Base-by-base conservation (phyloP, 2,329 filamentous ascomycete genomes). In the Pezicula carpinea region DNA sequence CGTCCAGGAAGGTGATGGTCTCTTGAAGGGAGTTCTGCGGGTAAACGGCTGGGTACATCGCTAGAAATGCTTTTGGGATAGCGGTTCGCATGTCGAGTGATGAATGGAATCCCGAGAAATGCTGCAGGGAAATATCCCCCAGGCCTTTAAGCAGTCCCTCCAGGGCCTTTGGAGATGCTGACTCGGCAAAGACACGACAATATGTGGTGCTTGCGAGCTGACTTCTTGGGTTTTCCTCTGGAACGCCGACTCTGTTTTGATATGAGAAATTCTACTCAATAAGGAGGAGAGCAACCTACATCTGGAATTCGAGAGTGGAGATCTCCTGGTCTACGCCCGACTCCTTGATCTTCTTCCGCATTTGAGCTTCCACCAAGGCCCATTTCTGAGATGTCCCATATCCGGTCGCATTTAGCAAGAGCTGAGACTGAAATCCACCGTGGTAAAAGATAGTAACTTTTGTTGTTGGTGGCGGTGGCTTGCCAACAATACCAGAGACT, bases 131-230 rank as follows among this genome's bases (percentile, higher is more conserved):
- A 35, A 50, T 50, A 6, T 50, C 44, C 2, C n/a, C n/a, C n/a
- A 47, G 18, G n/a, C n/a, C 17, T 4, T 32, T n/a, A 5, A 47
- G 39, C 14, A 50, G 33, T 14, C 13, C 19, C 13, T 34, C 55
- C 32, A 59, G 66, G 22, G 64, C 59, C 14, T 49, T 60, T 5
- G 75, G 40, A 11, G 40, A 39, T 14, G 19, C 7, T 5, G 45
- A 72, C 54, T 81, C 70, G 0, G 67, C 66, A 53, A 75, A 66
- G 43, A 72, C 59, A 19, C 71, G 54, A 31, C 74, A 64, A 39
- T 71, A 70, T 1, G 75, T 72, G 0, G 74, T 77, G 2, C 72
- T 73, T 0, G 65, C 65, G 17, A 69, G 67, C 21, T 76, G 72
- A 14, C 61, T 68, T 2, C 53, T 56, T 0, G 71, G 68, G 32